Evolutionary conservation across 2,329 filamentous ascomycete genomes (phyloP), one percentile per base, ranked within the genome.

Genomic region (Bertia moriformis): DNA sequence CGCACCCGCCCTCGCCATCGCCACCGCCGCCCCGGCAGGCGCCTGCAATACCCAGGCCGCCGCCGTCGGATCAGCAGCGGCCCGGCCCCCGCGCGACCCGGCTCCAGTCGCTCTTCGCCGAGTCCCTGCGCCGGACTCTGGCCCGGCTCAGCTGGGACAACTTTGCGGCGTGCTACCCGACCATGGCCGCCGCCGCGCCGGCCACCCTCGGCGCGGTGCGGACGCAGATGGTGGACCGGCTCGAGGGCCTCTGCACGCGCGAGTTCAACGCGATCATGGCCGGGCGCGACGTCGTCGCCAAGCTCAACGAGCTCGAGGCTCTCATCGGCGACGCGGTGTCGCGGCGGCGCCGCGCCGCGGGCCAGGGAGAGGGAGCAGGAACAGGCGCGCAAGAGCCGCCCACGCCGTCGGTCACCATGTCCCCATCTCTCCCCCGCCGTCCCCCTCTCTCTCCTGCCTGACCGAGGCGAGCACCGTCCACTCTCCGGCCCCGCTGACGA

Each of bases 81-180:
- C 71, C 73, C 0, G 75, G 75, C 37, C 68, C 68, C 2, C 71
- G 74, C 46, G 75, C 75, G 2, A 48, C 58, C 19, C 65, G 68
- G 35, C 65, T 79, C 42, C 63, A 67, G 39, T 58, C 66, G 40
- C 59, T 76, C 22, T 76, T 74, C 51, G 59, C 61, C 40, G 56
- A 61, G 41, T 65, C 66, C 19, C 63, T 78, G 18, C 46, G 55
- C 36, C 66, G 65, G 46, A 77, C 74, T 2, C 62, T 79, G 20
- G 59, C 54, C 46, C 67, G 70, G 49, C 61, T 78, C 40, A 64
- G 58, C 45, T 73, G 66, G 58, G 62, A 67, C 38, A 73, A 72
- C 51, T 69, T 79, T 47, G 66, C 67, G 2, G 60, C 66, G 2
- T 80, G 75, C 56, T 80, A 75, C 52, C 74, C 75, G 33, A 73